Conservation (phyloP, 2,329 filamentous ascomycete genomes). For the Lojkania enalia region DNA sequence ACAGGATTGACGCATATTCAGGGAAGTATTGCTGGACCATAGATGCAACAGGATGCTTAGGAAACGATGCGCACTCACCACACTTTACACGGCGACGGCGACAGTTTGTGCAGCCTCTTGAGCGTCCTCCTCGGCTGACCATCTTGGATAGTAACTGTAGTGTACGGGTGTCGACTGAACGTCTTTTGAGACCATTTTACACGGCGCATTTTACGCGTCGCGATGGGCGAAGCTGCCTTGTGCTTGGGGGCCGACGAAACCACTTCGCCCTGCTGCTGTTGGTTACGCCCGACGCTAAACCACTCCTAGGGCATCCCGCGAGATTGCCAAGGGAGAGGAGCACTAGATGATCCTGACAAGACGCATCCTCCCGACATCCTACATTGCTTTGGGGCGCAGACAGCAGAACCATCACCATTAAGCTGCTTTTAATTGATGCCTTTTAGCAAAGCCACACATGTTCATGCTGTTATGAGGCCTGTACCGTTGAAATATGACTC, state of each 20-base stretch:
- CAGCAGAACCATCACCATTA: too few relatives aligned
- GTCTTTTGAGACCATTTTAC: not conserved
- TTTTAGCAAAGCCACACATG: too few relatives aligned
- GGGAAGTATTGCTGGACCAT: not conserved
- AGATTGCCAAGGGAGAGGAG: too few relatives aligned
- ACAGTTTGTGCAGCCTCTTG: slow-evolving; percentile 32
- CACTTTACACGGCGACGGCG: slow-evolving; percentile 33
- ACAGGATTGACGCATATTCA: too few relatives aligned
- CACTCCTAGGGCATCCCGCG: not conserved
- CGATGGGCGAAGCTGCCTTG: not conserved
- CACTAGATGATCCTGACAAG: too few relatives aligned
- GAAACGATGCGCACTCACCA: slow-evolving; percentile 26
- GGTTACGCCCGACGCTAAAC: not conserved
- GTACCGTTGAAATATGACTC: too few relatives aligned
- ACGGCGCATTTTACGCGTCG: not conserved
- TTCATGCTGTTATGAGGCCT: too few relatives aligned
- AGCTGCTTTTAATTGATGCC: too few relatives aligned
- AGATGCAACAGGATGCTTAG: not conserved
- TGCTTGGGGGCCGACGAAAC: too few relatives aligned
- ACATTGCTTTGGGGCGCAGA: too few relatives aligned
- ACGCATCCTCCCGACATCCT: too few relatives aligned
- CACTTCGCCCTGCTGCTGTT: not conserved
- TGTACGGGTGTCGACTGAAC: not conserved
- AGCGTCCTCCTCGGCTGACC: slow-evolving; percentile 35
- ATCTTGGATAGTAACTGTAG: slow-evolving; percentile 11